Conservation (phyloP, 1,284 basidiomycete genomes). For the Irpex lacteus region DNA sequence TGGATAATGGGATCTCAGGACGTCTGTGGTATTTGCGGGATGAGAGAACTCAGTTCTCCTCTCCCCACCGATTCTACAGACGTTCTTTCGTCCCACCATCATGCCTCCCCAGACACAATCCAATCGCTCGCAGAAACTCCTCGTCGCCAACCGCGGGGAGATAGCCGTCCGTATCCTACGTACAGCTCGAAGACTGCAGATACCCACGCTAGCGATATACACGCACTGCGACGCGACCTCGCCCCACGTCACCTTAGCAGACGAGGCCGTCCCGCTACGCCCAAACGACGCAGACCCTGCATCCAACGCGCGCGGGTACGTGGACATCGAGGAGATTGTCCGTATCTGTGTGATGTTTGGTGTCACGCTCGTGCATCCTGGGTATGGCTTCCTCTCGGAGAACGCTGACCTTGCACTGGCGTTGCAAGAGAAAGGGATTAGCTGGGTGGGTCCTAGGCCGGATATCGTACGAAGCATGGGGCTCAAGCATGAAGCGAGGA, state of each 20-base stretch:
- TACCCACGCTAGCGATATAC: conserved; percentile 53
- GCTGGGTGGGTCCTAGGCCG: conserved; percentile 60
- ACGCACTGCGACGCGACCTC: conserved; percentile 51
- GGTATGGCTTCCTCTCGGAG: conserved; percentile 71
- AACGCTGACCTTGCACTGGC: conserved; percentile 54
- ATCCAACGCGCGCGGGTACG: conserved; percentile 36
- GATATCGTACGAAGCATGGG: conserved; percentile 57
- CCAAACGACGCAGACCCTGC: conserved; percentile 17
- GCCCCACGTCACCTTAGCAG: conserved; percentile 51
- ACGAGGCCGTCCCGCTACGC: conserved; percentile 42
- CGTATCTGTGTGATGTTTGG: conserved; percentile 40
- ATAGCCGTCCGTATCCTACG: conserved; percentile 56
- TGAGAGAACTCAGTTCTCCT: neutral
- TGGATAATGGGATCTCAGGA: neutral
- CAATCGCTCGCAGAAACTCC: conserved; percentile 31
- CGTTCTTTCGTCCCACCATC: neutral
- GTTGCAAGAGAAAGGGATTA: conserved; percentile 48
- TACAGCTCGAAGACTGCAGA: conserved; percentile 45
- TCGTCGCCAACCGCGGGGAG: conserved; percentile 50
- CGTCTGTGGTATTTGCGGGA: neutral
- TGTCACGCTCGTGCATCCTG: conserved; percentile 61
- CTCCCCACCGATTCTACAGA: neutral
- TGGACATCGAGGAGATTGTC: conserved; percentile 40
- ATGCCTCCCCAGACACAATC: neutral
- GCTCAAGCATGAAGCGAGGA: conserved; percentile 59